These are phyloP conservation scores for Wallacemonas sp. DNA, from an alignment of 208 protist genomes.

Conservation along the genomic window DNA sequence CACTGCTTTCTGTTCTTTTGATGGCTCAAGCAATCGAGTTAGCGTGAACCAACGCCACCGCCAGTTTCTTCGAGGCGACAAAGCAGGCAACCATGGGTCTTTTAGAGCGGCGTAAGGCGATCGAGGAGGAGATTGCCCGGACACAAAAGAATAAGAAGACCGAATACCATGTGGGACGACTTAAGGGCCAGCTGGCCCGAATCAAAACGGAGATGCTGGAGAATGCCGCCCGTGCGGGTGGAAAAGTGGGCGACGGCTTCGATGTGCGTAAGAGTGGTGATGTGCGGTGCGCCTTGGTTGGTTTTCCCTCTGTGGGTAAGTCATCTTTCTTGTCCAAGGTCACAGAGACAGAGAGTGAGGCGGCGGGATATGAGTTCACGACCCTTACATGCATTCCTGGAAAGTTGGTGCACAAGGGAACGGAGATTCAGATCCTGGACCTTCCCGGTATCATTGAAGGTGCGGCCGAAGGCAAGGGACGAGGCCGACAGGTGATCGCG, in stretches of 20 bases:
- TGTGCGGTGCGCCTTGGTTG: slow-evolving; percentile 88
- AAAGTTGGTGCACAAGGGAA: slow-evolving; percentile 94
- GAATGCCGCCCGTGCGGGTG: slow-evolving; percentile 71
- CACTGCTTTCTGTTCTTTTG: background rate
- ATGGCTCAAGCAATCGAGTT: background rate
- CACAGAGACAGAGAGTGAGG: slow-evolving; percentile 95
- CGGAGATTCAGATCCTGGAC: slow-evolving; percentile 98
- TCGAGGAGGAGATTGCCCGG: slow-evolving; percentile 96
- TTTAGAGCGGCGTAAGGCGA: slow-evolving; percentile 96
- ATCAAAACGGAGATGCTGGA: slow-evolving; percentile 95
- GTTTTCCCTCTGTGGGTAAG: slow-evolving; percentile 98
- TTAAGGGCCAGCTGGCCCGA: slow-evolving; percentile 96
- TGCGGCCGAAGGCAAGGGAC: slow-evolving; percentile 95
- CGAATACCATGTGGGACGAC: slow-evolving; percentile 94
- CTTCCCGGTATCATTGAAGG: slow-evolving; percentile 99
- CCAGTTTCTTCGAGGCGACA: background rate
- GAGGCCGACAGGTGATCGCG: slow-evolving; percentile 97
- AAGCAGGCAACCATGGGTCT: slow-evolving; percentile 88
- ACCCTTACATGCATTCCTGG: slow-evolving; percentile 99
- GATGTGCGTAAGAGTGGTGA: slow-evolving; percentile 96
- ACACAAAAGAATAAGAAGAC: slow-evolving; percentile 99
- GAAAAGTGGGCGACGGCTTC: slow-evolving; percentile 87
- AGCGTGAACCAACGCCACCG: background rate
- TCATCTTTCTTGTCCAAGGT: slow-evolving; percentile 97
- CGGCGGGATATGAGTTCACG: slow-evolving; percentile 98